phyloP scores from a whole-genome alignment of 192 early-diverging fungal species.

The Chytriomyces hyalinus region DNA sequence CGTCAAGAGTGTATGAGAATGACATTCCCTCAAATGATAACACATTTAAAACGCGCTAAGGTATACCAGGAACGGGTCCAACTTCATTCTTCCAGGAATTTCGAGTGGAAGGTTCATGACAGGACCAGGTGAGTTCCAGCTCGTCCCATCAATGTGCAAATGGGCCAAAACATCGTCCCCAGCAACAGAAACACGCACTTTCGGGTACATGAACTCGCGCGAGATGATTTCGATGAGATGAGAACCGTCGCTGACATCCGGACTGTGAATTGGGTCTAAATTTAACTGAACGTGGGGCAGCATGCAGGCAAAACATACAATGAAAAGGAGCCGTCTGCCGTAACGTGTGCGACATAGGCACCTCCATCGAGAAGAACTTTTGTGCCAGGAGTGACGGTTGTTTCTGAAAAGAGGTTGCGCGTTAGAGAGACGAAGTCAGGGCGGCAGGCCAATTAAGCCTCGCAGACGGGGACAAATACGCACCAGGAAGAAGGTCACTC shows the following conservation, averaged over 20 bases:
- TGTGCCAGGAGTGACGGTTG: slow-evolving; percentile 36
- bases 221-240: slow-evolving; percentile 46
- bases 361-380: slow-evolving; percentile 45
- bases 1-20: neutral
- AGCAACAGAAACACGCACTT: slow-evolving; percentile 38
- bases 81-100: slow-evolving; percentile 9
- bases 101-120: slow-evolving; percentile 33
- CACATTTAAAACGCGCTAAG: neutral
- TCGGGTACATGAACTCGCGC: slow-evolving; percentile 37
- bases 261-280: slow-evolving; percentile 24
- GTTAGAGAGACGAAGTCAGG: neutral
- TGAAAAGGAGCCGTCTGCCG: slow-evolving; percentile 46
- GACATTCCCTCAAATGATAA: neutral
- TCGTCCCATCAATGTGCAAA: slow-evolving; percentile 34
- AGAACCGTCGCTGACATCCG: slow-evolving; percentile 43
- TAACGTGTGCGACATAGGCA: slow-evolving; percentile 36
- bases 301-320: neutral
- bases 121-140: slow-evolving; percentile 34
- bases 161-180: slow-evolving; percentile 29
- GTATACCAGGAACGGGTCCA: slow-evolving; percentile 37
- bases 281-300: neutral
- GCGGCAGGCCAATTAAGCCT: neutral
- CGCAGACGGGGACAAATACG: neutral
- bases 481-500: slow-evolving; percentile 24
- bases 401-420: neutral